Percentiles rank a stretch among this genome's conserved stretches.
These are phyloP conservation scores for Carpinus viminea DNA, from an alignment of 306 rosid genomes.

Conservation along the genomic window DNA sequence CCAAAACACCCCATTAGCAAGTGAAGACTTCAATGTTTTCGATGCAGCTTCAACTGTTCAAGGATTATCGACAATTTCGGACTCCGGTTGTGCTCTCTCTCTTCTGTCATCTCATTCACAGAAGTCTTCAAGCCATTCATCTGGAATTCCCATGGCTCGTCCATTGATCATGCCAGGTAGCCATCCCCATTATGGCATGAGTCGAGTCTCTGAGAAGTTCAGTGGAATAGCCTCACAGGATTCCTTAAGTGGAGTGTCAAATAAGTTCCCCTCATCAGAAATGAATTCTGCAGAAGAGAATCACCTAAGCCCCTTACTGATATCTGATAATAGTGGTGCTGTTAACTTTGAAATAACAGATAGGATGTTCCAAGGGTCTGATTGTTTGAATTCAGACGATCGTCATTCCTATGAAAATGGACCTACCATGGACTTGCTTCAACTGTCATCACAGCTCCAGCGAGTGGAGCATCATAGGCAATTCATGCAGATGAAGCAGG, in stretches of 20 bases:
- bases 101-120: constrained; percentile 97
- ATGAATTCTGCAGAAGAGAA: constrained; percentile 47
- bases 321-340: constrained; percentile 46
- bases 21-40: constrained; percentile 57
- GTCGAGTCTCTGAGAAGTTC: constrained; percentile 51
- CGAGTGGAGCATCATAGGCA: constrained; percentile 77
- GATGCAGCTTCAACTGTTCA: constrained; percentile 49
- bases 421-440: constrained; percentile 76
- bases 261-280: constrained; percentile 47
- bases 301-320: constrained; percentile 46
- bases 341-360: constrained; percentile 54
- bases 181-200: constrained; percentile 51
- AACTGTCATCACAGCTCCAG: constrained; percentile 83
- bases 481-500: constrained; percentile 56
- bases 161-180: constrained; percentile 51
- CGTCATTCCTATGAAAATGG: constrained; percentile 49
- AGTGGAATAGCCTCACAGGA: constrained; percentile 57
- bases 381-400: constrained; percentile 42
- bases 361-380: constrained; percentile 59
- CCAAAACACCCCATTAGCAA: constrained; percentile 47
- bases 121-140: constrained; percentile 59
- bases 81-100: constrained; percentile 93
- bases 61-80: constrained; percentile 57
- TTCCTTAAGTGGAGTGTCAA: constrained; percentile 45
- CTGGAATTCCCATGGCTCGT: constrained; percentile 59